Percentiles rank a stretch among this genome's conserved stretches.
Evolutionary conservation across 2,329 filamentous ascomycete species (phyloP).

Genomic region (Thelonectria rubi): DNA sequence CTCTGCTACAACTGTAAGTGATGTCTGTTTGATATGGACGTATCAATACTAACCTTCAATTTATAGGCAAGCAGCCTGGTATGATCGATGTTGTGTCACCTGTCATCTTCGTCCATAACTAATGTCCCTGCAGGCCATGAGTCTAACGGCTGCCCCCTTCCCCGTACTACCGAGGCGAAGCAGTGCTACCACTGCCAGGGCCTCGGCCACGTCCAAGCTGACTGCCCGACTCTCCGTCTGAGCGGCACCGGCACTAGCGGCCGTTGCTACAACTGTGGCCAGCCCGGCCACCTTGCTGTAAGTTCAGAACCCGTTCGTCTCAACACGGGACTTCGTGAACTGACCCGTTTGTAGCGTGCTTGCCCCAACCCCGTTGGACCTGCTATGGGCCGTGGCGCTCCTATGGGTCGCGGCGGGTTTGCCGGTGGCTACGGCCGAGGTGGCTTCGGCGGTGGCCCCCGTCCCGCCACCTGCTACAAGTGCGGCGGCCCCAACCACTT

Average conservation of each 20-base stretch:
- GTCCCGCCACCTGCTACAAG: slow-evolving; percentile 77
- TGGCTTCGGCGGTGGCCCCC: slow-evolving; percentile 75
- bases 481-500: slow-evolving; percentile 95
- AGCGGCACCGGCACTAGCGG: slow-evolving; percentile 83
- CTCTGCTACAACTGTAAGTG: slow-evolving; percentile 98
- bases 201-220: slow-evolving; percentile 96
- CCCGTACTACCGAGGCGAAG: slow-evolving; percentile 97
- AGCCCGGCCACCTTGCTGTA: slow-evolving; percentile 91
- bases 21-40: neutral
- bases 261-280: slow-evolving; percentile 96
- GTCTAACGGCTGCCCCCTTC: slow-evolving; percentile 96
- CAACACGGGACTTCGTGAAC: neutral
- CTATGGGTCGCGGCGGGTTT: slow-evolving; percentile 76
- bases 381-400: slow-evolving; percentile 71
- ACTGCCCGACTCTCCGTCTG: slow-evolving; percentile 95
- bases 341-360: slow-evolving; percentile 66
- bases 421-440: slow-evolving; percentile 72
- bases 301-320: slow-evolving; percentile 45
- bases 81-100: slow-evolving; percentile 18
- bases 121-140: slow-evolving; percentile 74
- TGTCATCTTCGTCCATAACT: neutral
- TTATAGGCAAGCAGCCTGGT: slow-evolving; percentile 81
- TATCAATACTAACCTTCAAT: slow-evolving; percentile 33
- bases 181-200: slow-evolving; percentile 99
- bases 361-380: slow-evolving; percentile 78